phyloP scores from a whole-genome alignment of 2,329 filamentous ascomycete species.

The Dothideomycetes sp. region DNA sequence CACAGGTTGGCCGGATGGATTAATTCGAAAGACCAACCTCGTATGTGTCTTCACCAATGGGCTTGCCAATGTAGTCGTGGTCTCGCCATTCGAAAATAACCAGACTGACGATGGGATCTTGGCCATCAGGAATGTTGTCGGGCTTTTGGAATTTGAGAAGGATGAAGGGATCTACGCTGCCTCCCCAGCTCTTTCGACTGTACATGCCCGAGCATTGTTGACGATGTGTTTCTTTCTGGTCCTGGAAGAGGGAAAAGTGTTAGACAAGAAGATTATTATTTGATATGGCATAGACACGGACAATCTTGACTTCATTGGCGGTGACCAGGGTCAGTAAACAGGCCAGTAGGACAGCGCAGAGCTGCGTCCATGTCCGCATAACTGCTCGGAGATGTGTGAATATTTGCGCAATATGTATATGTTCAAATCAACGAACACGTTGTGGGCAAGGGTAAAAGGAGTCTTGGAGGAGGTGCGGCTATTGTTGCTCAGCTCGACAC shows the following conservation, averaged over 20 bases:
- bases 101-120: conserved; percentile 69
- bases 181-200: conserved; percentile 78
- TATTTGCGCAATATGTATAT: too few species aligned
- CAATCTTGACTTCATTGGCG: conserved; percentile 21
- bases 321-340: conserved; percentile 14
- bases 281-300: conserved; percentile 11
- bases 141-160: conserved; percentile 63
- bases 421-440: too few species aligned
- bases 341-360: conserved; percentile 17
- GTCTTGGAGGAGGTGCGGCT: too few species aligned
- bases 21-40: too few species aligned
- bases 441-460: too few species aligned
- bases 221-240: conserved; percentile 62
- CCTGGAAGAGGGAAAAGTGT: conserved; percentile 36
- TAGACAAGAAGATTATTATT: not conserved
- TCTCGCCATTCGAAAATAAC: conserved; percentile 94
- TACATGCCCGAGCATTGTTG: conserved; percentile 94
- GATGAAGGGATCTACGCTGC: conserved; percentile 80
- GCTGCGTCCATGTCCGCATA: conserved; percentile 19
- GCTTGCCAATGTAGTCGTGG: conserved; percentile 63
- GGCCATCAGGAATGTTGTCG: conserved; percentile 43
- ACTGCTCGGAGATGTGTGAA: too few species aligned
- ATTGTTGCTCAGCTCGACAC: too few species aligned
- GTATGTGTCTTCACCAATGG: conserved; percentile 39
- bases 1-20: too few species aligned